Conservation (phyloP, 1,284 basidiomycete species). For the Farysia itapuensis region DNA sequence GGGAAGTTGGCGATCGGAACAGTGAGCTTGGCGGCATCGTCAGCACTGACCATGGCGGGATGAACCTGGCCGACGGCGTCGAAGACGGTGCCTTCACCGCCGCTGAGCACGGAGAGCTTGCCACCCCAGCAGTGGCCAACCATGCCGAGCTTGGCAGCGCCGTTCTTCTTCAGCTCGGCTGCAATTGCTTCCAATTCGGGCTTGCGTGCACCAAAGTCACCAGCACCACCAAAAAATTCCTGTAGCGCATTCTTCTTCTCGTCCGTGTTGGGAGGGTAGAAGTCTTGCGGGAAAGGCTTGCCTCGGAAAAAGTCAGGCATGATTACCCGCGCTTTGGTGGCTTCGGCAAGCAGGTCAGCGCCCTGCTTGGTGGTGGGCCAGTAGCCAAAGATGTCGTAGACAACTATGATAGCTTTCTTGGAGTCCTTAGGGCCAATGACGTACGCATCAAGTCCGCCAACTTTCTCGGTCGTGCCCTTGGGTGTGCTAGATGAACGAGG, state of each 20-base stretch:
- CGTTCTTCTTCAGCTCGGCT: constrained; percentile 63
- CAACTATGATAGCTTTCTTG: constrained; percentile 66
- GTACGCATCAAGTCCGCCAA: constrained; percentile 44
- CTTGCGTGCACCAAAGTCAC: constrained; percentile 63
- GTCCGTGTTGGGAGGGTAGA: constrained; percentile 65
- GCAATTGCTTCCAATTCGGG: constrained; percentile 65
- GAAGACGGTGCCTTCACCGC: constrained; percentile 39
- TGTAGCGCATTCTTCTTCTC: constrained; percentile 63
- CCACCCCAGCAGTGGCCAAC: constrained; percentile 63
- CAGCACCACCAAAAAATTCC: constrained; percentile 57
- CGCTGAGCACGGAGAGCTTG: constrained; percentile 36
- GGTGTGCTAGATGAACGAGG: no score
- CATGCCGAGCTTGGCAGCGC: constrained; percentile 63
- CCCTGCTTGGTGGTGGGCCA: constrained; percentile 63
- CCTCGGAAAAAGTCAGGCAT: constrained; percentile 71
- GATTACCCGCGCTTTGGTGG: constrained; percentile 63
- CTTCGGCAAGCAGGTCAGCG: constrained; percentile 66
- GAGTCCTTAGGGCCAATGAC: constrained; percentile 61
- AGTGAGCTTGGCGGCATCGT: constrained; percentile 65
- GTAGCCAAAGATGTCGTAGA: constrained; percentile 71
- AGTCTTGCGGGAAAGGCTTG: constrained; percentile 64
- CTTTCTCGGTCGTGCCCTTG: constrained; percentile 60
- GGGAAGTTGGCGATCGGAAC: constrained; percentile 69
- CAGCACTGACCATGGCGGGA: constrained; percentile 65
- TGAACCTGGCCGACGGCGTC: constrained; percentile 43